Evolutionary conservation across 2,329 filamentous ascomycete species (phyloP).

Genomic region (Berkeleyomyces rouxiae): DNA sequence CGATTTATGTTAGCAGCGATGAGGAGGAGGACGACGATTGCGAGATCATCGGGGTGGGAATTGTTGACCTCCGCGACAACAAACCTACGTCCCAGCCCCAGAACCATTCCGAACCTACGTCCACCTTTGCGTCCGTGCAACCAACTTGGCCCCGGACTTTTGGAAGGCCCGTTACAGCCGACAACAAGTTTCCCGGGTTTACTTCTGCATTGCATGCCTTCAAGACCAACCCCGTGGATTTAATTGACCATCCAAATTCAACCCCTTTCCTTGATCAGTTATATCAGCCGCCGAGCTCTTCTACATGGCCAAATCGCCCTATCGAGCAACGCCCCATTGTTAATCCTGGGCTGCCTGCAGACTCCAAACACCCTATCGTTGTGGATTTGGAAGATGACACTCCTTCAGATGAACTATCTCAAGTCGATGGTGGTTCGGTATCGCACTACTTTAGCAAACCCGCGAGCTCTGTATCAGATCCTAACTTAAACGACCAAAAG

Average conservation of each 20-base stretch:
- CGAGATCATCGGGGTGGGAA: not conserved
- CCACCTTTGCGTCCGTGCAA: not conserved
- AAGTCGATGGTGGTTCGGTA: no score
- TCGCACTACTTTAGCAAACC: no score
- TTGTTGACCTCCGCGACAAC: slow-evolving; percentile 5
- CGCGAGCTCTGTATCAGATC: no score
- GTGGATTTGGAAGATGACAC: no score
- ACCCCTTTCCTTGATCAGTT: not conserved
- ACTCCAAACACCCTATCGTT: no score
- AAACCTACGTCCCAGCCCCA: not conserved
- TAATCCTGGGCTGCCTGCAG: no score
- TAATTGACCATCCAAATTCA: not conserved
- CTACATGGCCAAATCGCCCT: no score
- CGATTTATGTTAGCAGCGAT: slow-evolving; percentile 3
- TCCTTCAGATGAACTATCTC: no score
- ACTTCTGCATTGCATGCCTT: not conserved
- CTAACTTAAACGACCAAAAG: no score
- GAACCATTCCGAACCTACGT: not conserved
- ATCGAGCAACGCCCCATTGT: no score
- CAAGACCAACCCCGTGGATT: not conserved
- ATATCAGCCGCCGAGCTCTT: not conserved
- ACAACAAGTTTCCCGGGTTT: not conserved
- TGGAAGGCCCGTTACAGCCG: not conserved
- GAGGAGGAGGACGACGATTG: slow-evolving; percentile 8
- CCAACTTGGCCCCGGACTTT: not conserved